Percentiles rank a stretch among this genome's conserved stretches.
phyloP scores from a whole-genome alignment of 1,139 yeast species.

The Entelexis paramagnoliae region DNA sequence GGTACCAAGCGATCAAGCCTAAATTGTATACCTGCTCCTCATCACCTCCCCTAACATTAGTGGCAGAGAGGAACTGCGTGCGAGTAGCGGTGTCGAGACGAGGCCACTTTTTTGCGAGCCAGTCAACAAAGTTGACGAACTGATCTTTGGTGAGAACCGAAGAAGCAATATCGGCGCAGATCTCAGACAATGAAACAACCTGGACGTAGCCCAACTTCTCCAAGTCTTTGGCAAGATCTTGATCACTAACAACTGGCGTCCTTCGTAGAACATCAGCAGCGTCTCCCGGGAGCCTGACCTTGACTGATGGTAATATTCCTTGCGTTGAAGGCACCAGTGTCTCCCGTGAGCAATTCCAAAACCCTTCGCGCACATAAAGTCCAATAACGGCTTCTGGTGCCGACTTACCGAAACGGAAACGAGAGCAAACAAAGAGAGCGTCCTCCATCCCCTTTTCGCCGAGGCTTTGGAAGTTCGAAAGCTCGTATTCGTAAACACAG shows the following conservation, averaged over 20 bases:
- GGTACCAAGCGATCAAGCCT: slow-evolving; percentile 26
- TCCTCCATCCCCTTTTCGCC: slow-evolving; percentile 1
- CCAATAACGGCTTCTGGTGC: slow-evolving; percentile 35
- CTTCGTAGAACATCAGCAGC: slow-evolving; percentile 27
- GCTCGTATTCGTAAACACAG: slow-evolving; percentile 33
- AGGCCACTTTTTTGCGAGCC: slow-evolving; percentile 11
- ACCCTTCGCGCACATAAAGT: slow-evolving; percentile 30
- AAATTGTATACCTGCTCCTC: slow-evolving; percentile 23
- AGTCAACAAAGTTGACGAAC: slow-evolving; percentile 1
- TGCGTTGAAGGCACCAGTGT: slow-evolving; percentile 31
- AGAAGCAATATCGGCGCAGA: slow-evolving; percentile 17
- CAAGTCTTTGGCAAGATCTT: slow-evolving; percentile 25
- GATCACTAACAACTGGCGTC: slow-evolving; percentile 29
- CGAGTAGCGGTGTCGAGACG: not conserved
- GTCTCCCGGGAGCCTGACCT: slow-evolving; percentile 29
- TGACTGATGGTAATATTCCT: slow-evolving; percentile 30
- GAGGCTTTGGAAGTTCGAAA: slow-evolving; percentile 16
- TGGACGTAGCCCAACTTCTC: slow-evolving; percentile 10
- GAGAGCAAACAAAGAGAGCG: slow-evolving; percentile 17
- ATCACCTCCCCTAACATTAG: slow-evolving; percentile 20
- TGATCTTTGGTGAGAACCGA: slow-evolving; percentile 7
- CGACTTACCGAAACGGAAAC: slow-evolving; percentile 30
- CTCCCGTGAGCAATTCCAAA: slow-evolving; percentile 29
- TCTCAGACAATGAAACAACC: slow-evolving; percentile 13
- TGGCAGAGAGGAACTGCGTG: slow-evolving; percentile 16